These are phyloP conservation scores for Eucalyptus dawsonii DNA, from an alignment of 345 rosid genomes.

Conservation along the genomic window DNA sequence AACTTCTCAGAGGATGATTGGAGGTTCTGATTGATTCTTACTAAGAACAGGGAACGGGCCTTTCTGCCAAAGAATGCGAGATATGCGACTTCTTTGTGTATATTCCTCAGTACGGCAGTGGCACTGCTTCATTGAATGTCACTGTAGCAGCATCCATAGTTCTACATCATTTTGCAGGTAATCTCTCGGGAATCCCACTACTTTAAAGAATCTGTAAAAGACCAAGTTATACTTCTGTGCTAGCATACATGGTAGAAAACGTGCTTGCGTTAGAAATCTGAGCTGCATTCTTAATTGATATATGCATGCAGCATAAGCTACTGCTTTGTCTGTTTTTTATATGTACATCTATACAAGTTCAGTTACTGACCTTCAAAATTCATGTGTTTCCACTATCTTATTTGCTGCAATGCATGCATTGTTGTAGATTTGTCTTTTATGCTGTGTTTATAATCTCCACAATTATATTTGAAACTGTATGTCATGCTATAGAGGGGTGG, in stretches of 20 bases:
- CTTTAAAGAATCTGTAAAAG: background rate
- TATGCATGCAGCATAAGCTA: background rate
- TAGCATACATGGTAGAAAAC: background rate
- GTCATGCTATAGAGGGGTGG: background rate
- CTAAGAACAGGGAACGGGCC: conserved; percentile 64
- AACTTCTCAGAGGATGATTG: background rate
- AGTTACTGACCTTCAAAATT: background rate
- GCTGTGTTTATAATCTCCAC: background rate
- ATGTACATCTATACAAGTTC: background rate
- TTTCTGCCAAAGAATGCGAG: conserved; percentile 85
- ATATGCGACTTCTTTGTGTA: conserved; percentile 87
- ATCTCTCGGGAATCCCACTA: background rate
- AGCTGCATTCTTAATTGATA: background rate
- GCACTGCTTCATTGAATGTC: conserved; percentile 92
- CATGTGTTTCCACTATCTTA: background rate
- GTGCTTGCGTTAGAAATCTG: background rate
- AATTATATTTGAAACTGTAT: background rate
- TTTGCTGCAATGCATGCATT: background rate
- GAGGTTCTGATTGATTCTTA: background rate
- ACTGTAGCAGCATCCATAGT: conserved; percentile 95
- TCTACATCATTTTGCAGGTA: conserved; percentile 95
- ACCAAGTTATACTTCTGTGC: background rate
- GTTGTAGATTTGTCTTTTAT: background rate
- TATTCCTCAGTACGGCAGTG: conserved; percentile 87
- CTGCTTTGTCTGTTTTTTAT: background rate